These are phyloP conservation scores for Ophioceras dolichostomum DNA, from an alignment of 2,329 filamentous ascomycete species.

Conservation along the genomic window DNA sequence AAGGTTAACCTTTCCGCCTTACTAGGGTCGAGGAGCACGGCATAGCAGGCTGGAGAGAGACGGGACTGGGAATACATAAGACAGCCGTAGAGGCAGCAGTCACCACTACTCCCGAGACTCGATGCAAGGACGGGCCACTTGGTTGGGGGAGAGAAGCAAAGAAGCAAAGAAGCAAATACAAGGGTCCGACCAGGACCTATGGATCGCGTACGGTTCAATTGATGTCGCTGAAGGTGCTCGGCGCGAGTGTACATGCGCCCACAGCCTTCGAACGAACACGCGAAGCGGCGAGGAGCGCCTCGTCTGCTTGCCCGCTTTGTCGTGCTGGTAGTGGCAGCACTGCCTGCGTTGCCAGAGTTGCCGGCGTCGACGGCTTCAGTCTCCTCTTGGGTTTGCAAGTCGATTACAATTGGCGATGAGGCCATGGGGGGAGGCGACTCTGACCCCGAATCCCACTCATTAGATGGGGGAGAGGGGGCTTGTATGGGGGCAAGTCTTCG, in stretches of 20 bases:
- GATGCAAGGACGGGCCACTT: too few relatives aligned
- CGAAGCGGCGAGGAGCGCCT: constrained; percentile 37
- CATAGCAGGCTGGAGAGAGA: not conserved
- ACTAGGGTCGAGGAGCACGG: too few relatives aligned
- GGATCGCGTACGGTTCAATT: constrained; percentile 61
- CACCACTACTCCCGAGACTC: too few relatives aligned
- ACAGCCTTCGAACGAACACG: constrained; percentile 58
- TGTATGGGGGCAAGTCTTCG: too few relatives aligned
- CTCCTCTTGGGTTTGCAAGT: too few relatives aligned
- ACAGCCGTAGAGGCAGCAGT: too few relatives aligned
- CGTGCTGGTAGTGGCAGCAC: not conserved
- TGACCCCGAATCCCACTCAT: too few relatives aligned
- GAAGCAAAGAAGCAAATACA: constrained; percentile 3
- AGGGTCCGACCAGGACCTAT: not conserved
- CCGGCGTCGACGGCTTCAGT: too few relatives aligned
- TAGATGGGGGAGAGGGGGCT: too few relatives aligned
- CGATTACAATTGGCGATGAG: too few relatives aligned
- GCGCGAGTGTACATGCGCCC: constrained; percentile 71
- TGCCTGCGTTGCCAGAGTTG: not conserved
- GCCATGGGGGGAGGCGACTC: too few relatives aligned
- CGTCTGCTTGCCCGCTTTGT: constrained; percentile 33
- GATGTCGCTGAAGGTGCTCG: constrained; percentile 71
- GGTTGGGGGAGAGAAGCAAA: not conserved
- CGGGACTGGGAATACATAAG: not conserved
- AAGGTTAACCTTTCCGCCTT: too few relatives aligned